Base-by-base conservation (phyloP, 257 asterid genomes). In the Nicotiana sylvestris region DNA sequence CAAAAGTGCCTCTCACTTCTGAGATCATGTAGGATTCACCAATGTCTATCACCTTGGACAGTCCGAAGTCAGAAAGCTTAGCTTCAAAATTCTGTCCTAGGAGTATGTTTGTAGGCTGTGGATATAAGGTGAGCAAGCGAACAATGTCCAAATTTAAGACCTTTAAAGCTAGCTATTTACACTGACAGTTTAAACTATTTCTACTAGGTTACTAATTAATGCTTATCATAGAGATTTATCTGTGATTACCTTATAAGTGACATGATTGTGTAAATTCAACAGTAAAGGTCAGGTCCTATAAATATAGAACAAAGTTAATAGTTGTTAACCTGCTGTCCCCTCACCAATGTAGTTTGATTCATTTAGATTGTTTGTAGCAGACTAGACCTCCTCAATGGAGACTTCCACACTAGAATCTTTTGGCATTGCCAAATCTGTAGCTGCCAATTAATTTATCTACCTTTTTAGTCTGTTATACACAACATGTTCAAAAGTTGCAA, bases 1-100 rank as follows among this genome's bases (percentile, higher is more conserved):
- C 95, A 83, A 92, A 92, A 74, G 98, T 85, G 18, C 86, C 89
- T 76, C 88, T 77, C 6, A 85, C 86, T 81, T 87, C 85, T 61
- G 89, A 87, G 66, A 81, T 85, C 27, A 70, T 84, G 64, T 39
- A 15, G 77, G 88, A 61, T 76, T 80, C 83, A 1, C 76, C 86
- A 46, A 58, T 51, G 51, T 82, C 78, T 30, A 82, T 85, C 21
- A 87, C 86, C 81, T 80, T 85, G 67, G 89, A 87, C 82, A 87
- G 30, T 32, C 89, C 86, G 21, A 82, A 80, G 32, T 82, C 88
- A 3, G 86, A 87, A 6, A 87, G 85, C 82, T 82, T 87, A 21
- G 86, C 84, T 67, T 76, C 86, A 56, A 87, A 84, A n/a, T 87
- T 53, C 32, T 74, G 65, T 5, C 89, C 84, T 17, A 29, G 30